A percentile compares a stretch with the other conserved stretches of the same genome.
Evolutionary conservation across 768 basidiomycete genomes (phyloP).

Genomic region (Boletus vermiculosoides): DNA sequence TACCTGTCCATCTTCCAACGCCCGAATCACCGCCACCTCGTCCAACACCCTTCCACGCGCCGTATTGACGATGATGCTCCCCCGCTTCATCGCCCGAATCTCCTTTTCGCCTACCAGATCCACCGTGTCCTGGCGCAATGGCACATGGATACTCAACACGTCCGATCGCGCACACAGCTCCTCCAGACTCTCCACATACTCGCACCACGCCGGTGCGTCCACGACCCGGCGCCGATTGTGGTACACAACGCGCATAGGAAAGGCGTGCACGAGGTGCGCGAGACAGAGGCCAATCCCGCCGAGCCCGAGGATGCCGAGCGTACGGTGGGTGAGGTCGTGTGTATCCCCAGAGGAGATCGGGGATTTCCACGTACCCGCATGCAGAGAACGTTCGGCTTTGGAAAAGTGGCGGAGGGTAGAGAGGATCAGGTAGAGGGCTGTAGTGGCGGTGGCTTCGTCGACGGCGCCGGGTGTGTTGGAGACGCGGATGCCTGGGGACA

Average conservation of each 20-base stretch:
- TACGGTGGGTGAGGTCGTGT: slow-evolving; percentile 66
- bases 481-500: slow-evolving; percentile 50
- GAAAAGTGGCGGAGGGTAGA: slow-evolving; percentile 75
- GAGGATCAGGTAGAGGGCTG: slow-evolving; percentile 79
- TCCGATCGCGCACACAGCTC: slow-evolving; percentile 70
- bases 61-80: slow-evolving; percentile 80
- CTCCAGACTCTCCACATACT: slow-evolving; percentile 68
- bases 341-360: slow-evolving; percentile 45
- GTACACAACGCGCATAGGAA: slow-evolving; percentile 90
- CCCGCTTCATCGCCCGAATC: slow-evolving; percentile 75
- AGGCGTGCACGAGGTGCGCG: slow-evolving; percentile 69
- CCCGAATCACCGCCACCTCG: slow-evolving; percentile 80
- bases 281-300: slow-evolving; percentile 75
- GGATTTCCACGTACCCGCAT: slow-evolving; percentile 60
- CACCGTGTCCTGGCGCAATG: slow-evolving; percentile 69
- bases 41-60: slow-evolving; percentile 88
- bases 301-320: slow-evolving; percentile 70
- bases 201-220: slow-evolving; percentile 68
- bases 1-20: slow-evolving; percentile 86
- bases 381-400: slow-evolving; percentile 52
- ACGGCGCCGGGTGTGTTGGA: slow-evolving; percentile 91
- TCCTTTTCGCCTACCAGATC: slow-evolving; percentile 70
- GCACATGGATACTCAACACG: slow-evolving; percentile 85
- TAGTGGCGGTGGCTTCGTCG: slow-evolving; percentile 88
- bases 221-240: slow-evolving; percentile 59